Evolutionary conservation across 2,329 filamentous ascomycete species (phyloP), one percentile per base, ranked within the genome.

Genomic region (Chaetothyriales sp.): DNA sequence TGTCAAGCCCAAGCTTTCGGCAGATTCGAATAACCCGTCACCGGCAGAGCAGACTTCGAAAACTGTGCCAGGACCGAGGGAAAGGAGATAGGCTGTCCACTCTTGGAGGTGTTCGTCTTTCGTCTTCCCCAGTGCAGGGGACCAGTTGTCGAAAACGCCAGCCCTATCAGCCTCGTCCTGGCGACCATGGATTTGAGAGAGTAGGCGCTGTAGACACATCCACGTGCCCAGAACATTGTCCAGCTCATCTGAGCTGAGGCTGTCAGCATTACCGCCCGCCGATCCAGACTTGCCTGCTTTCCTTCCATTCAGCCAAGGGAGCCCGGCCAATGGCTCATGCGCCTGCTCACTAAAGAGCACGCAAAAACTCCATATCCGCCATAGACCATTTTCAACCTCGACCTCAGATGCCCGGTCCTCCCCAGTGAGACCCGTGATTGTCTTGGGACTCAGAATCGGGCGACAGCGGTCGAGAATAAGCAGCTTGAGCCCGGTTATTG

Each of bases 331-430:
- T 32, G 80, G 67, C 12, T 77, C 71, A 3, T 70, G 71, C 0
- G 71, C 70, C 47, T 70, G 73, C 32, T 54, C 51, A 1, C 79
- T 79, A 49, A 83, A 83, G 28, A 81, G 74, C 49, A 72, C 73
- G 63, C 78, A 81, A 63, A 82, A 83, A 0, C 74, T 79, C 78
- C 79, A 81, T 26, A 83, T 75, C 1, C 79, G 74, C 77, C 78
- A 82, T 46, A 82, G 71, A 0, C 79, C 78, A 61, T 80, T 72
- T 51, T 81, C 75, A 22, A 81, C 70, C 51, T 77, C 73, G 2
- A 63, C 57, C 7, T 69, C 65, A 15, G 10, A 39, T 2, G 7
- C 4, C 2, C 10, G 32, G 44, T 71, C 68, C 18, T 68, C 62
- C 3, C 72, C 74, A 1, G 71, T 66, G 2, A 82, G 67, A 1